Base-by-base conservation (phyloP, 331 rosid genomes). In the Quercus tomentella region DNA sequence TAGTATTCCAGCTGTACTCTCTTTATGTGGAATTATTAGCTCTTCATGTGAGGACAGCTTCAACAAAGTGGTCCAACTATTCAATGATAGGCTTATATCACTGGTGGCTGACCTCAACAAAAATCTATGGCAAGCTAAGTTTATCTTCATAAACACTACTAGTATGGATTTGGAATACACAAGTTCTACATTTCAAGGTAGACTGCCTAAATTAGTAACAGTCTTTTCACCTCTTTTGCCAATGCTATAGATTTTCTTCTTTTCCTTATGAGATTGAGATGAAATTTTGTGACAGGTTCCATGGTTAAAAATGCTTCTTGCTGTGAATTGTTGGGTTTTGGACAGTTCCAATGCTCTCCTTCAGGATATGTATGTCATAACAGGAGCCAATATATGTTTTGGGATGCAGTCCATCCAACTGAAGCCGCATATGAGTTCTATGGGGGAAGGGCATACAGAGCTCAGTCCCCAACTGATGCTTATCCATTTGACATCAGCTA, bases 381-480 rank as follows among this genome's bases (percentile, higher is more conserved):
- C 37, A 62, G 81, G 45, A 70, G 5, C 21, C 21, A 20, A 6
- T 83, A 79, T 26, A 6, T 49, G 17, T 83, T 83, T 58, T 83
- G 71, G 74, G 86, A 83, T 70, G 78, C 41, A 52, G 76, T 55
- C 30, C 86, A 83, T 61, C 86, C 86, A 4, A 75, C 81, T 5
- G 80, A 79, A 58, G 5, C 4, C 21, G 35, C 54, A 16, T 51
- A 61, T 75, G 4, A 6, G 9, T 14, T 7, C 8, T 2, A 43
- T 1, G 79, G 28, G 15, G 31, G 5, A n/a, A 77, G 86, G 74
- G 82, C 79, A 30, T 73, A 77, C 70, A 65, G 57, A 4, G 60
- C 82, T 17, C 15, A 37, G 63, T 6, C 14, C 16, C 57, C 73
- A 28, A 51, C 56, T 18, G 86, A 82, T 43, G 41, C 76, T 17